Conservation (phyloP, 148 eudicot genomes). For the Rhododendron henanense region DNA sequence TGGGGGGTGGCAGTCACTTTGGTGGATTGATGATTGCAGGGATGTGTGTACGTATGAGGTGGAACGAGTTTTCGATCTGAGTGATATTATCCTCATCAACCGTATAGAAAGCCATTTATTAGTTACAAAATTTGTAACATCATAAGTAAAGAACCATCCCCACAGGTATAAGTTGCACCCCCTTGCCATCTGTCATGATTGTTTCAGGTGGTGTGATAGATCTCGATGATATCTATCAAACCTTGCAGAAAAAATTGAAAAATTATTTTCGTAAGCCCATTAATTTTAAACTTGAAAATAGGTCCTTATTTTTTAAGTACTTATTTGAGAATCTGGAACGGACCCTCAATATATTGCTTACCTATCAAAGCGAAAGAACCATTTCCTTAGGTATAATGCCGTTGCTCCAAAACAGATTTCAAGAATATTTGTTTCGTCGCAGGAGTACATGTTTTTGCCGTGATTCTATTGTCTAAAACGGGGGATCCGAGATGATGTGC, state of each 20-base stretch:
- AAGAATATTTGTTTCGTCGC: not conserved
- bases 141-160: not conserved
- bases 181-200: not conserved
- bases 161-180: not conserved
- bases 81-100: not conserved
- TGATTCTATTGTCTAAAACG: not conserved
- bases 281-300: no score
- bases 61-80: not conserved
- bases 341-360: not conserved
- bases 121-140: not conserved
- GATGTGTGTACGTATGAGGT: not conserved
- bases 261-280: no score
- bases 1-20: not conserved
- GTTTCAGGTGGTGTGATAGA: not conserved
- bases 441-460: not conserved
- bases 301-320: no score
- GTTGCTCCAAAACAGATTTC: not conserved
- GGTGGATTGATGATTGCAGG: not conserved
- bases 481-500: not conserved
- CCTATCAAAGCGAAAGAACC: not conserved
- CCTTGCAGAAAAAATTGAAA: no score
- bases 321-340: no score
- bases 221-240: no score
- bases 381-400: not conserved
- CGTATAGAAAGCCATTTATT: not conserved